Base-by-base conservation (phyloP, 768 basidiomycete species). In the Dictyophora rubrovolvata region DNA sequence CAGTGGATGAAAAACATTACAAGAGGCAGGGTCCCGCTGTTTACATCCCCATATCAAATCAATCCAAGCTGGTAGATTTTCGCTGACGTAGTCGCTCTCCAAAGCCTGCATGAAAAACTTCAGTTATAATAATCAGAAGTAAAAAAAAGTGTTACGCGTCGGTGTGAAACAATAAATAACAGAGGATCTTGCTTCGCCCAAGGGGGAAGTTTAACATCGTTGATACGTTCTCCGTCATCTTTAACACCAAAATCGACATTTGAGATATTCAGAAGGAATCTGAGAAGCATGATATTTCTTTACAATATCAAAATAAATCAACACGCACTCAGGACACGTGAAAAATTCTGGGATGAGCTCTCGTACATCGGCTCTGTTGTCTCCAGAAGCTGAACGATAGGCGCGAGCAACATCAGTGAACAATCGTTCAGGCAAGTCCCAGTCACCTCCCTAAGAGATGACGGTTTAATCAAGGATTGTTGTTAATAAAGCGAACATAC, bases 301-400 rank as follows among this genome's bases (percentile, higher is more conserved):
- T 21, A 35, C 11, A n/a, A 12, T 60, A 9, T 22, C 22, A 48
- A 9, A 11, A 23, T 33, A 20, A 28, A 16, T 16, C 47, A 42
- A 33, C 5, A 70, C 80, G 21, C 68, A 87, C 87, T 92, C 89
- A 21, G 89, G 89, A 62, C 83, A 87, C 2, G 84, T 86, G 63
- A 79, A 93, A 68, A 91, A 93, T 65, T 93, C 92, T 0, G 93
- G 91, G 16, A 95, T 92, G 23, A 97, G 77, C 67, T 97, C 94
- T 60, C 94, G 79, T 5, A 97, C 93, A 69, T 97, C 94, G 18
- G 93, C 93, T 49, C 94, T 77, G 54, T 89, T 80, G 66, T 96
- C 93, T 36, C 80, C 72, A 1, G 92, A 85, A 35, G 93, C 93
- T 16, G 91, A 93, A 36, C 82, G 79, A 69, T 90, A 95, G 1